These are phyloP conservation scores for Wickerhamia fluorescens DNA, from an alignment of 805 yeast species.

Conservation along the genomic window DNA sequence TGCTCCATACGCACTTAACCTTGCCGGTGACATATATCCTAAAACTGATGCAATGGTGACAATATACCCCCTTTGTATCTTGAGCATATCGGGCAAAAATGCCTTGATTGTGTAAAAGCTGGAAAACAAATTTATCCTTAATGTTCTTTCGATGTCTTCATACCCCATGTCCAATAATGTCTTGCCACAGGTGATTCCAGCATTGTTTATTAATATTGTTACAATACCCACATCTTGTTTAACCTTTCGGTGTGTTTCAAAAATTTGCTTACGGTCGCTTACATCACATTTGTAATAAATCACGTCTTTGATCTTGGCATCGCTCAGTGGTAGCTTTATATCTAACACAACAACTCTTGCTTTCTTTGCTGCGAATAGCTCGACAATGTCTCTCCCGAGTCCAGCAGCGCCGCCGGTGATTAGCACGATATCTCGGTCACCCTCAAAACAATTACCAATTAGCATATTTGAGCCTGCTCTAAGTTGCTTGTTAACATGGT, in stretches of 20 bases:
- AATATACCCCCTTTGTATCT: conserved; percentile 58
- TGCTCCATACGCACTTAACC: conserved; percentile 80
- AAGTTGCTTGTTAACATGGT: conserved; percentile 7
- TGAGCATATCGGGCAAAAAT: conserved; percentile 69
- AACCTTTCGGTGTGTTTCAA: conserved; percentile 33
- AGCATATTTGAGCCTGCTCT: conserved; percentile 29
- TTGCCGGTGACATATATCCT: conserved; percentile 81
- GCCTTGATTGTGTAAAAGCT: conserved; percentile 62
- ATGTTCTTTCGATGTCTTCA: conserved; percentile 53
- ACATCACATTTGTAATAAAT: conserved; percentile 67
- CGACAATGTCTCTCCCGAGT: conserved; percentile 60
- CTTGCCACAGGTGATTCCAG: conserved; percentile 64
- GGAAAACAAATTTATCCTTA: conserved; percentile 65
- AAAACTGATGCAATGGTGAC: conserved; percentile 79
- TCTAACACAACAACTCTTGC: conserved; percentile 65
- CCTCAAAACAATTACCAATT: conserved; percentile 48
- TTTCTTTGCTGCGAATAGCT: conserved; percentile 32
- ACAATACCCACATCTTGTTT: conserved; percentile 47
- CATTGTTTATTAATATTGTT: conserved; percentile 75
- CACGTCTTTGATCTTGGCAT: conserved; percentile 32
- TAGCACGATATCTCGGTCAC: conserved; percentile 52
- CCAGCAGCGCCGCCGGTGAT: conserved; percentile 86
- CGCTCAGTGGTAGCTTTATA: conserved; percentile 25
- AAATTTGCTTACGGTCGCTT: conserved; percentile 41
- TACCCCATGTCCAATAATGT: conserved; percentile 46